Conservation (phyloP, 2,329 filamentous ascomycete species). For the Tolypocladium sp. region DNA sequence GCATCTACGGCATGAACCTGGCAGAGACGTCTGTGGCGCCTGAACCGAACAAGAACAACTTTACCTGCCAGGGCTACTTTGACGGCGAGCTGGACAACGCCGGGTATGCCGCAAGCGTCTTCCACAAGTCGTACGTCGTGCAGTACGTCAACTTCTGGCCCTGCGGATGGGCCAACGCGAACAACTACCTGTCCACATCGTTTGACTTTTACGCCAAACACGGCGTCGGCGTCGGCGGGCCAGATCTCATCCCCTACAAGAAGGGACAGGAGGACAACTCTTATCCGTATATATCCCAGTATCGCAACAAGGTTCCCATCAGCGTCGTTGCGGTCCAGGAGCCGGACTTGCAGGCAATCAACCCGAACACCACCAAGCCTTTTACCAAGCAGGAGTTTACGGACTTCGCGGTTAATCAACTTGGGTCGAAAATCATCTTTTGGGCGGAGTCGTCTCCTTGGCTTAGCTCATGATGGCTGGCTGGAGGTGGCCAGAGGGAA, state of each 20-base stretch:
- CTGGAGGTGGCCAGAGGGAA: too few species aligned
- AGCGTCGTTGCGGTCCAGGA: not conserved
- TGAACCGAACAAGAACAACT: not conserved
- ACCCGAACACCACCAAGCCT: not conserved
- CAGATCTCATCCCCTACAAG: not conserved
- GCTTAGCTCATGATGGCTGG: not conserved
- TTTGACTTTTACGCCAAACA: not conserved
- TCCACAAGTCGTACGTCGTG: constrained; percentile 8
- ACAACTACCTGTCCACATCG: not conserved
- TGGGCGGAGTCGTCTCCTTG: not conserved
- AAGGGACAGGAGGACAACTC: not conserved
- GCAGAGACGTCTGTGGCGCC: constrained; percentile 9
- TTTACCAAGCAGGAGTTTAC: not conserved
- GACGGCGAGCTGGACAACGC: not conserved
- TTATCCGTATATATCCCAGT: not conserved
- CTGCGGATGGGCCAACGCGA: constrained; percentile 7
- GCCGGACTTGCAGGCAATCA: not conserved
- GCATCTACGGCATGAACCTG: constrained; percentile 9
- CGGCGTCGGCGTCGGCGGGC: not conserved
- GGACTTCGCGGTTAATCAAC: not conserved
- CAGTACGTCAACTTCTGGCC: constrained; percentile 15
- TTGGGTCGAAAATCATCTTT: not conserved
- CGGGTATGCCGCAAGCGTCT: constrained; percentile 3
- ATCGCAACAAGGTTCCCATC: not conserved
- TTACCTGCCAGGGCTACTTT: not conserved